Base-by-base conservation (phyloP, 2,329 filamentous ascomycete species). In the Moelleriella libera region DNA sequence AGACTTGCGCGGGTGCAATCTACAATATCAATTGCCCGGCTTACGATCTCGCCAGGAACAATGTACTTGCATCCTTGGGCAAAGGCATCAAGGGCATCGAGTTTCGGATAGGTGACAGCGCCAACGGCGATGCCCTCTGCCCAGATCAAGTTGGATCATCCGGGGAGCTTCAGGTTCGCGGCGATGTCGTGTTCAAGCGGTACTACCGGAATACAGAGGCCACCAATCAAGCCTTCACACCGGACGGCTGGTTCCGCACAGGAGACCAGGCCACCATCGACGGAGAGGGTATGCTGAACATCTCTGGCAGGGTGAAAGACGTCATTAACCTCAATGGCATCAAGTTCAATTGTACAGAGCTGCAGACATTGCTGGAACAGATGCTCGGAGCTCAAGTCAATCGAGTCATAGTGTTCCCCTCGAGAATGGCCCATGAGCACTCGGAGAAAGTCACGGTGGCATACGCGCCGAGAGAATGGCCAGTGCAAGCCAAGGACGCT, bases 161-260 rank as follows among this genome's bases (percentile, higher is more conserved):
- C 0, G 68, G 68, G 4, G 78, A 71, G 7, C n/a, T 41, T 6
- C 7, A 41, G 40, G 40, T 41, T 6, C 40, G 40, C 6, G 40
- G 40, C 2, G 70, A 71, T 0, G 77, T 80, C 43, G 66, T 85
- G 7, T 83, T 83, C 67, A 71, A 75, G 48, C 72, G 74, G 2
- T 85, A 85, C 56, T 41, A 76, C 71, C 67, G 68, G 44, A 78
- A 80, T 46, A 65, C 68, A 0, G 63, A 70, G 43, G 78, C 76
- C 1, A 85, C 80, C 0, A 57, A 53, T 11, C 71, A 78, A 31
- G 74, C 75, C 0, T 68, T 82, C 46, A 78, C 74, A 1, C 62
- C 70, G 0, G 64, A 69, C 51, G 63, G 63, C 2, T 71, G 68
- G 66, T 70, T 70, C 48, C 51, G 51, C 5, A 71, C 68, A 0